phyloP scores from a whole-genome alignment of 768 basidiomycete species.

The Serendipita sp. region DNA sequence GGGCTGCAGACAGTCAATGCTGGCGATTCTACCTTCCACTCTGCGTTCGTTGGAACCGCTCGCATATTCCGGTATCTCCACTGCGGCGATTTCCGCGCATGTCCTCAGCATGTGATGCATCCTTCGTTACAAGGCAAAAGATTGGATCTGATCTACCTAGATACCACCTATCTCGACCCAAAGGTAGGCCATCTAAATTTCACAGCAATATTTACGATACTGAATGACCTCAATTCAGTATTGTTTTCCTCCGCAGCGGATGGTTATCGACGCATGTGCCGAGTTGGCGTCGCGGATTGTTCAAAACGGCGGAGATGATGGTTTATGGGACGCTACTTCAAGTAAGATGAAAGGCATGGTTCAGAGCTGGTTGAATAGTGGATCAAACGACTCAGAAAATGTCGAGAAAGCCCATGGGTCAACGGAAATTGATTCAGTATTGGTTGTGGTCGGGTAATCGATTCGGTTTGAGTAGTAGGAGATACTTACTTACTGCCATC shows the following conservation, averaged over 20 bases:
- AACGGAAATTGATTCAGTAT: conserved; percentile 17
- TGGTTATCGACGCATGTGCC: conserved; percentile 86
- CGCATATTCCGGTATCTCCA: conserved; percentile 78
- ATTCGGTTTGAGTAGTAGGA: background rate
- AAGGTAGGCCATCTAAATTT: conserved; percentile 31
- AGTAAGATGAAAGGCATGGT: conserved; percentile 19
- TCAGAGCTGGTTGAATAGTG: conserved; percentile 30
- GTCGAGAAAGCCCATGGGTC: too few species aligned
- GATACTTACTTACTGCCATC: background rate
- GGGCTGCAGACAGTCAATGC: conserved; percentile 80
- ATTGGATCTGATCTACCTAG: conserved; percentile 81
- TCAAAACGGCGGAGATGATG: conserved; percentile 21
- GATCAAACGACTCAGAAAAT: conserved; percentile 18
- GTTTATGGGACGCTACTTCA: conserved; percentile 13
- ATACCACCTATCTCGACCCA: conserved; percentile 90
- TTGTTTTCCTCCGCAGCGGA: conserved; percentile 88
- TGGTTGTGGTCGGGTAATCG: conserved; percentile 61
- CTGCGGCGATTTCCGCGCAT: conserved; percentile 88
- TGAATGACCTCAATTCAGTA: conserved; percentile 34
- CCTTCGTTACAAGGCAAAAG: conserved; percentile 65
- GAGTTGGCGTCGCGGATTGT: conserved; percentile 53
- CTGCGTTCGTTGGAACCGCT: conserved; percentile 50
- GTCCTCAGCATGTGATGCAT: conserved; percentile 73
- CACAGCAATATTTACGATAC: background rate
- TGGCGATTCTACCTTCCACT: conserved; percentile 66